Conservation (phyloP, 768 basidiomycete genomes). For the Pulveroboletus sp. region DNA sequence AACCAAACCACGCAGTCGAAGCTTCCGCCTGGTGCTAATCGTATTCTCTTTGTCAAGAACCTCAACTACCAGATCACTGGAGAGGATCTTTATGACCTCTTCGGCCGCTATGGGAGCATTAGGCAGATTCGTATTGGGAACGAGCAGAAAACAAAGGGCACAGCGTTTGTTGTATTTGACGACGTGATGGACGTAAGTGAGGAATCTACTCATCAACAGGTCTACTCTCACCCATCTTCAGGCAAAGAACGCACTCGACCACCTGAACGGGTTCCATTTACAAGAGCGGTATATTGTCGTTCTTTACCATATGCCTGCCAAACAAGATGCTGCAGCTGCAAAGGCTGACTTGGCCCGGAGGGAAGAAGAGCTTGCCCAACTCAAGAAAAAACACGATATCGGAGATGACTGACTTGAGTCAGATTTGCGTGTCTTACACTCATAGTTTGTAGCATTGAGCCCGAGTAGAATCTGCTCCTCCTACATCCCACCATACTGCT, state of each 20-base stretch:
- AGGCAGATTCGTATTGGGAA: constrained; percentile 94
- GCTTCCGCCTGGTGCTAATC: constrained; percentile 88
- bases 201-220: not conserved
- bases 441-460: constrained; percentile 6
- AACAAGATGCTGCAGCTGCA: constrained; percentile 89
- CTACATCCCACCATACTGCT: constrained; percentile 1
- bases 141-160: constrained; percentile 89
- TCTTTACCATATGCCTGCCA: constrained; percentile 96
- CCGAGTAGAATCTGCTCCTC: not conserved
- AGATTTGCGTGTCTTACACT: constrained; percentile 10
- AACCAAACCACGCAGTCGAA: constrained; percentile 52
- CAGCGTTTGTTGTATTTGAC: constrained; percentile 95
- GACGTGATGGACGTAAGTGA: constrained; percentile 89
- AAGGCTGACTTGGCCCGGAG: constrained; percentile 90
- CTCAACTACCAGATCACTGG: constrained; percentile 91
- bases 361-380: constrained; percentile 83
- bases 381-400: constrained; percentile 87
- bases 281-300: constrained; percentile 99
- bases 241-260: constrained; percentile 96
- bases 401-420: constrained; percentile 56
- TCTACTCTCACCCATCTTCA: constrained; percentile 32
- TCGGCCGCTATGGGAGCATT: constrained; percentile 95
- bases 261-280: constrained; percentile 96
- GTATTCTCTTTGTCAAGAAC: constrained; percentile 92
- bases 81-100: constrained; percentile 93